Percentiles rank a stretch among this genome's conserved stretches.
Conservation (phyloP, 306 rosid genomes). For the Morella rubra region DNA sequence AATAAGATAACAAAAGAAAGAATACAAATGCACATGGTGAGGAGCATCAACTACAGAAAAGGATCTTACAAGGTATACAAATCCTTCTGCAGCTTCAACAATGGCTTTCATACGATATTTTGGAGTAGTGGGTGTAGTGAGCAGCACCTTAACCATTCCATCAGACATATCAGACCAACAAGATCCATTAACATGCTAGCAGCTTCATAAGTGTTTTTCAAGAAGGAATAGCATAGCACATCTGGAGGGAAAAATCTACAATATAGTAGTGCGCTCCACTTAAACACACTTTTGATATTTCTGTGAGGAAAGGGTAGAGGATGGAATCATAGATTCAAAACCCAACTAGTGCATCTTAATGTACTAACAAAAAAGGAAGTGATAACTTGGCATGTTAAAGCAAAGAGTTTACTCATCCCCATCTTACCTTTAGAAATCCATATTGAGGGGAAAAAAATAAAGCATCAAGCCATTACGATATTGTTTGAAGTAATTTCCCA, state of each 20-base stretch:
- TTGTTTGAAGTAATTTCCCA: not conserved
- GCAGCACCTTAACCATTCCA: slow-evolving; percentile 64
- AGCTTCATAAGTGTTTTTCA: not conserved
- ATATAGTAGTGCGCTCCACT: not conserved
- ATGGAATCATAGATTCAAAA: not conserved
- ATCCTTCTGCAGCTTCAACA: slow-evolving; percentile 83
- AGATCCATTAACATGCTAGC: not conserved
- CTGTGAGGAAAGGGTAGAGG: not conserved
- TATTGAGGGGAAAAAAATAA: too few species aligned
- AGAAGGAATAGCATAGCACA: not conserved
- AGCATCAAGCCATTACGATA: slow-evolving; percentile 1
- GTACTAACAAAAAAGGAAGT: not conserved
- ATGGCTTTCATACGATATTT: slow-evolving; percentile 72
- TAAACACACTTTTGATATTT: not conserved
- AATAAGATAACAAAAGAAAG: slow-evolving; percentile 5
- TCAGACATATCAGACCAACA: slow-evolving; percentile 21
- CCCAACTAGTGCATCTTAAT: not conserved
- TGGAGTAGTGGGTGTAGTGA: slow-evolving; percentile 92
- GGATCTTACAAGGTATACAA: slow-evolving; percentile 72
- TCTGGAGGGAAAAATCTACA: not conserved
- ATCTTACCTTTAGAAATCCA: not conserved
- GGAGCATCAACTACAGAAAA: slow-evolving; percentile 6
- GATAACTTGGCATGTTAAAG: not conserved
- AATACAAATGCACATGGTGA: not conserved
- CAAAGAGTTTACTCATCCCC: not conserved